A percentile compares a stretch with the other conserved stretches of the same genome.
Conservation (phyloP, 768 basidiomycete genomes). For the Mycena kentingensis region DNA sequence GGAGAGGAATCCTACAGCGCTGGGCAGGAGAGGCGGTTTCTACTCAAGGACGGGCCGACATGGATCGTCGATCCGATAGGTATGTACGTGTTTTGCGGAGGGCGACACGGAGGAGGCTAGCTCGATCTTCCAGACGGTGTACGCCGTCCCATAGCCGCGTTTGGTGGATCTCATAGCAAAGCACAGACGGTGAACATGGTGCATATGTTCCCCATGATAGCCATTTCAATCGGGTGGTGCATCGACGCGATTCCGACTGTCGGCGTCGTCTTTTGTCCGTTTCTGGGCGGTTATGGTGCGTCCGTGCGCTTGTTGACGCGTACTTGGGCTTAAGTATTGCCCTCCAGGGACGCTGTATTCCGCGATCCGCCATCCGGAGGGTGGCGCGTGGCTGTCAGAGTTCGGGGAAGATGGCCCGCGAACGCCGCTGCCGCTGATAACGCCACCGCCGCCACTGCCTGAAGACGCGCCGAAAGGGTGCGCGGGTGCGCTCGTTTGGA, state of each 20-base stretch:
- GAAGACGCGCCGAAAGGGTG: constrained; percentile 29
- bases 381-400: constrained; percentile 29
- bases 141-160: too few relatives aligned
- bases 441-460: constrained; percentile 27
- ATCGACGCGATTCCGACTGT: constrained; percentile 25
- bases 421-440: constrained; percentile 23
- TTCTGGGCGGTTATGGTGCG: constrained; percentile 27
- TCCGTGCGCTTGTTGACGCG: background rate
- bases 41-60: constrained; percentile 26
- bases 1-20: constrained; percentile 31
- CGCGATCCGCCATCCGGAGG: constrained; percentile 27
- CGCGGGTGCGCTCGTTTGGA: background rate
- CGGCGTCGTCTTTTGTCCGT: constrained; percentile 29
- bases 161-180: too few relatives aligned
- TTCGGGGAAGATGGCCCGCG: constrained; percentile 23
- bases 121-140: too few relatives aligned
- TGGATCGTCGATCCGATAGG: constrained; percentile 31
- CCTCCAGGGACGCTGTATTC: constrained; percentile 27
- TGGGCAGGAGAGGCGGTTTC: constrained; percentile 28
- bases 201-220: constrained; percentile 31
- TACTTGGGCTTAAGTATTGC: background rate
- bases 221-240: constrained; percentile 29
- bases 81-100: constrained; percentile 12
- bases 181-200: constrained; percentile 30
- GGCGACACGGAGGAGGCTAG: too few relatives aligned